These are phyloP conservation scores for Bothriochloa decipiens DNA, from an alignment of 176 grass and related monocot species.

Conservation along the genomic window DNA sequence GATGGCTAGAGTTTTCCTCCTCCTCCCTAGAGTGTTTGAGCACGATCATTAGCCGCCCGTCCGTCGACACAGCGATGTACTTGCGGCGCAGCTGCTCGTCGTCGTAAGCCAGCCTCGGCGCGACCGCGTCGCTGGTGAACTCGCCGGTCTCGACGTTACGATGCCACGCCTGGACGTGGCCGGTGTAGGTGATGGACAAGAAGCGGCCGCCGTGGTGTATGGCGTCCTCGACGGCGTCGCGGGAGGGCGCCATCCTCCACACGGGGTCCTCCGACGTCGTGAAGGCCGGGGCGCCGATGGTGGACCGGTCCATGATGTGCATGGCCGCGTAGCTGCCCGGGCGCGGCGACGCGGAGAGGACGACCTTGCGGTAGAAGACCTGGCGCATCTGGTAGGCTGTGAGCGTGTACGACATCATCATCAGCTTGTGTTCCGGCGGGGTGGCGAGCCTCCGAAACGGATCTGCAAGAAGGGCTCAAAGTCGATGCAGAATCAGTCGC, in stretches of 20 bases:
- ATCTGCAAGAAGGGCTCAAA: neutral
- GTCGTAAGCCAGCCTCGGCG: neutral
- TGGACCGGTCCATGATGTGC: neutral
- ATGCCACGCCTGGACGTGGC: neutral
- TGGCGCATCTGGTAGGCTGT: neutral
- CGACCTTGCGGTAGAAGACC: neutral
- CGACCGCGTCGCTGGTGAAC: neutral
- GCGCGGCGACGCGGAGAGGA: neutral
- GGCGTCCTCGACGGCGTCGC: constrained; percentile 9
- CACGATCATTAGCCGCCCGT: neutral
- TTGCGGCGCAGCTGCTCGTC: neutral
- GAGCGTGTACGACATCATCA: neutral
- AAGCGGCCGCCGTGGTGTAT: neutral
- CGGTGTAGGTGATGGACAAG: constrained; percentile 27
- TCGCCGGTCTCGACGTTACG: neutral
- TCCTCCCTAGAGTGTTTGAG: neutral
- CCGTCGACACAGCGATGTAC: neutral
- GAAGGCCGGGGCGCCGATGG: neutral
- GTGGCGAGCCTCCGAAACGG: neutral
- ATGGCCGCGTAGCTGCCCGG: neutral
- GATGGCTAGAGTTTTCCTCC: neutral
- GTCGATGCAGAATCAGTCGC: neutral
- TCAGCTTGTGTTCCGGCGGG: rapidly evolving
- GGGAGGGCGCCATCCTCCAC: neutral
- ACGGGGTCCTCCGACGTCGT: neutral